A percentile compares a stretch with the other conserved stretches of the same genome.
These are phyloP conservation scores for Exserohilum turcica DNA, from an alignment of 2,329 filamentous ascomycete genomes.

Conservation along the genomic window DNA sequence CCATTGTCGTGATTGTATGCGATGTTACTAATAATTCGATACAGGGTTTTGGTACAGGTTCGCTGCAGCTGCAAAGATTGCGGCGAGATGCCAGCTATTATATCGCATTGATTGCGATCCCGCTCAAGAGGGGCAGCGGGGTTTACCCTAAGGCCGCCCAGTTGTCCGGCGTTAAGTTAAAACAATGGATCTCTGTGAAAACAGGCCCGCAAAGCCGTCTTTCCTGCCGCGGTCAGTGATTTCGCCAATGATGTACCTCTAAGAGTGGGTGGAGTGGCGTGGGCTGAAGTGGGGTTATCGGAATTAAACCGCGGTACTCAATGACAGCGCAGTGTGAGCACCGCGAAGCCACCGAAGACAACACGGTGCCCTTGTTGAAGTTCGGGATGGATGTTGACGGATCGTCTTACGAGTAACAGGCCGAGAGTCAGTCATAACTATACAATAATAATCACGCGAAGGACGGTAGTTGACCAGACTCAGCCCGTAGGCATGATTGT, in stretches of 20 bases:
- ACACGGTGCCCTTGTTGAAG: not conserved
- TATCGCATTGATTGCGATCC: not conserved
- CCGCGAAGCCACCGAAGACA: not conserved
- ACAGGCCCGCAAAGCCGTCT: not conserved
- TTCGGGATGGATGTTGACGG: no score
- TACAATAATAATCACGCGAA: not conserved
- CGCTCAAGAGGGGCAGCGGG: not conserved
- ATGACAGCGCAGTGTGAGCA: not conserved
- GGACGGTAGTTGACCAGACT: constrained; percentile 20
- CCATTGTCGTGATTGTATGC: constrained; percentile 25
- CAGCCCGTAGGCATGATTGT: constrained; percentile 39
- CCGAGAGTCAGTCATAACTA: not conserved
- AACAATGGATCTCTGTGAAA: not conserved
- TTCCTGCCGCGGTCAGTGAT: not conserved
- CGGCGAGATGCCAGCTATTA: not conserved
- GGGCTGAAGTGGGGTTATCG: constrained; percentile 15
- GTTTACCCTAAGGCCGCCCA: not conserved
- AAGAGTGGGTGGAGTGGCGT: constrained; percentile 13
- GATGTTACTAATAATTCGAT: no score
- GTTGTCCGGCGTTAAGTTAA: not conserved
- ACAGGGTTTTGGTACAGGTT: not conserved
- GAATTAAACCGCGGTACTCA: constrained; percentile 11
- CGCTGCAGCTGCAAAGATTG: not conserved
- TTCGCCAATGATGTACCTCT: not conserved
- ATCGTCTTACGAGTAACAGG: not conserved